A percentile compares a stretch with the other conserved stretches of the same genome.
phyloP scores from a whole-genome alignment of 1,284 basidiomycete species.

The Cerrena zonata region DNA sequence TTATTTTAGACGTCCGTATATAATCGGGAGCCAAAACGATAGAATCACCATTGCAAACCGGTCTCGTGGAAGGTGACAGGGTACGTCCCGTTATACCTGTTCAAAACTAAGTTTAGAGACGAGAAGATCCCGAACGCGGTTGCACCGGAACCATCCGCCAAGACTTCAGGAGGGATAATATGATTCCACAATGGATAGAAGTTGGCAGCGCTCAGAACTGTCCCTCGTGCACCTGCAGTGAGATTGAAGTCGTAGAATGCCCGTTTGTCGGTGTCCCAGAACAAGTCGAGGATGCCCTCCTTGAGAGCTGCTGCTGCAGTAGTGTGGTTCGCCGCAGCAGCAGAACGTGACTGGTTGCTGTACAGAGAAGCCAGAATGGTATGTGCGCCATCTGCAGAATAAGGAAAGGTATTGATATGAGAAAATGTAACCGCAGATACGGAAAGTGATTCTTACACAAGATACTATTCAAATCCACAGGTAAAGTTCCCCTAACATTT shows the following conservation, averaged over 20 bases:
- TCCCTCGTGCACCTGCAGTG: conserved; percentile 56
- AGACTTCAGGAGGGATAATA: conserved; percentile 72
- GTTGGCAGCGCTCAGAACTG: conserved; percentile 63
- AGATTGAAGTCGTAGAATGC: conserved; percentile 87
- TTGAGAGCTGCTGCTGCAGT: conserved; percentile 53
- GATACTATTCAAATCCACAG: conserved; percentile 81
- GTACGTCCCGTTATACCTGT: conserved; percentile 79
- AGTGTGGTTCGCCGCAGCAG: conserved; percentile 50
- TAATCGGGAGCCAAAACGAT: too few relatives aligned
- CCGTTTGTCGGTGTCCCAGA: conserved; percentile 78
- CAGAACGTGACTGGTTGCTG: conserved; percentile 35
- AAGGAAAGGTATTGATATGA: background rate
- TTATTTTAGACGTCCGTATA: too few relatives aligned
- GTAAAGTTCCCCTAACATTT: conserved; percentile 66
- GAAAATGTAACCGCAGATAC: background rate
- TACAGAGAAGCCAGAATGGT: conserved; percentile 64
- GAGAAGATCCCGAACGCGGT: conserved; percentile 73
- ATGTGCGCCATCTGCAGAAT: conserved; percentile 58
- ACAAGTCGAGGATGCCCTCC: conserved; percentile 74
- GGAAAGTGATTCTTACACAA: conserved; percentile 51
- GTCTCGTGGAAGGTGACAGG: conserved; percentile 71
- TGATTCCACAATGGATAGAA: conserved; percentile 87
- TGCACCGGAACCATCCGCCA: conserved; percentile 37
- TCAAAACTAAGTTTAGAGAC: conserved; percentile 70
- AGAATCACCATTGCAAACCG: conserved; percentile 74